These are phyloP conservation scores for Tetracladium setigerum DNA, from an alignment of 495 filamentous ascomycete species.

Conservation along the genomic window DNA sequence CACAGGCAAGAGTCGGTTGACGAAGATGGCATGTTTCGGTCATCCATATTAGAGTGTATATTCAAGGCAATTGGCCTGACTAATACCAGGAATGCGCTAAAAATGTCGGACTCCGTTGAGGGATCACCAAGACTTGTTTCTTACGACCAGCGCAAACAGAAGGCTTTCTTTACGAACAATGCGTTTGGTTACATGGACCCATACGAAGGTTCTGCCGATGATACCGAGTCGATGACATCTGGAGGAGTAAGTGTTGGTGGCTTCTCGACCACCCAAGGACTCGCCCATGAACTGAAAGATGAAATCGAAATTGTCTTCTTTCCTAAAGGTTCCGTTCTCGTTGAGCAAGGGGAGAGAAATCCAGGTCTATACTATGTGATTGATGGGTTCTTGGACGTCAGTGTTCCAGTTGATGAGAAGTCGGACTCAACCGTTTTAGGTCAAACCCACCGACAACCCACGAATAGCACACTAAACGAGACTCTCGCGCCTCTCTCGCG, in stretches of 20 bases:
- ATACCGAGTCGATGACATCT: constrained; percentile 77
- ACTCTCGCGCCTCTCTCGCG: constrained; percentile 40
- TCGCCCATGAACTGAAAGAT: constrained; percentile 67
- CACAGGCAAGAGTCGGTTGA: constrained; percentile 70
- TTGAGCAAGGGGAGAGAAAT: constrained; percentile 93
- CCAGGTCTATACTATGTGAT: constrained; percentile 97
- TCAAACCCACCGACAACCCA: constrained; percentile 22
- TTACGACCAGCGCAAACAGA: constrained; percentile 77
- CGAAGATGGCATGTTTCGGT: constrained; percentile 80
- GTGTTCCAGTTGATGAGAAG: constrained; percentile 45
- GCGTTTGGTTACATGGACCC: constrained; percentile 95
- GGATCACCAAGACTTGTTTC: constrained; percentile 78
- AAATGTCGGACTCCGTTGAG: constrained; percentile 65
- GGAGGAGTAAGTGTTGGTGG: constrained; percentile 37
- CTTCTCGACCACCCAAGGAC: constrained; percentile 39
- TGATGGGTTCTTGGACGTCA: constrained; percentile 93
- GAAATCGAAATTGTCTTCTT: constrained; percentile 99
- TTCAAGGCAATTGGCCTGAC: constrained; percentile 89
- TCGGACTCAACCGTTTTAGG: constrained; percentile 23
- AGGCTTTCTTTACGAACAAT: constrained; percentile 67
- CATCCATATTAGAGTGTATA: constrained; percentile 89
- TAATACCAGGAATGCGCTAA: constrained; percentile 54
- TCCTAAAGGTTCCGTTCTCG: constrained; percentile 87
- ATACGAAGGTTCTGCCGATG: constrained; percentile 74
- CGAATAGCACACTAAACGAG: constrained; percentile 17